Evolutionary conservation across 345 rosid species (phyloP).

Genomic region (Arabis hirsuta): DNA sequence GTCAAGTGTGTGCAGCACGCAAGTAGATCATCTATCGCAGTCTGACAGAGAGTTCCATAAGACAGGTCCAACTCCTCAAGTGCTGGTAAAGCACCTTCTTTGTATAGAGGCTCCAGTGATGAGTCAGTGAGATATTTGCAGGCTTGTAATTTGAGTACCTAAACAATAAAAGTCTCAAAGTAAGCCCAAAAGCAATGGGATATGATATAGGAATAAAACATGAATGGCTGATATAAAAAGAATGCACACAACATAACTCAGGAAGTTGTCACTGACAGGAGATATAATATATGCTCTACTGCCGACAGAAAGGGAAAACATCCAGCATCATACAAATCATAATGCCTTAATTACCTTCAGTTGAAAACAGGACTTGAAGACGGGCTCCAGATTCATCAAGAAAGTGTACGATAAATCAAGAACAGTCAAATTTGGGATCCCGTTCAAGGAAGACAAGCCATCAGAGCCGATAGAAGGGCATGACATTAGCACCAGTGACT

Average conservation of each 20-base stretch:
- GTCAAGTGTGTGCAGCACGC: conserved; percentile 88
- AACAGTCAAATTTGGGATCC: conserved; percentile 63
- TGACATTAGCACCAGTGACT: conserved; percentile 88
- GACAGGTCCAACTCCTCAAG: conserved; percentile 93
- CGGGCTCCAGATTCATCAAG: conserved; percentile 76
- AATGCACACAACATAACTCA: conserved; percentile 1
- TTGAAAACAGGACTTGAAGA: conserved; percentile 80
- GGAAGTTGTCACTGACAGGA: no score
- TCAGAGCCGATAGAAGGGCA: conserved; percentile 83
- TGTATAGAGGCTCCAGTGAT: conserved; percentile 93
- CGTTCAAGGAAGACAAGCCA: conserved; percentile 72
- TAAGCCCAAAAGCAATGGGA: conserved; percentile 3
- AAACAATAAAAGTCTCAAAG: conserved; percentile 22
- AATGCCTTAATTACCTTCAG: conserved; percentile 66
- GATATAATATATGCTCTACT: conserved; percentile 10
- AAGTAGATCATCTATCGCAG: conserved; percentile 96
- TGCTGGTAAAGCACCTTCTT: conserved; percentile 73
- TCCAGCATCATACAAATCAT: conserved; percentile 9
- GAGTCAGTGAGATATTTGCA: conserved; percentile 92
- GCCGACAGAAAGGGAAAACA: conserved; percentile 11
- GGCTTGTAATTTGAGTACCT: conserved; percentile 95
- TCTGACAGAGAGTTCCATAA: conserved; percentile 87
- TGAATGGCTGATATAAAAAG: conserved; percentile 17
- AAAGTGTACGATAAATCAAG: conserved; percentile 96
- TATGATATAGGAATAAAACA: neutral